Evolutionary conservation across 345 rosid genomes (phyloP).

Genomic region (Eucalyptus globulus): DNA sequence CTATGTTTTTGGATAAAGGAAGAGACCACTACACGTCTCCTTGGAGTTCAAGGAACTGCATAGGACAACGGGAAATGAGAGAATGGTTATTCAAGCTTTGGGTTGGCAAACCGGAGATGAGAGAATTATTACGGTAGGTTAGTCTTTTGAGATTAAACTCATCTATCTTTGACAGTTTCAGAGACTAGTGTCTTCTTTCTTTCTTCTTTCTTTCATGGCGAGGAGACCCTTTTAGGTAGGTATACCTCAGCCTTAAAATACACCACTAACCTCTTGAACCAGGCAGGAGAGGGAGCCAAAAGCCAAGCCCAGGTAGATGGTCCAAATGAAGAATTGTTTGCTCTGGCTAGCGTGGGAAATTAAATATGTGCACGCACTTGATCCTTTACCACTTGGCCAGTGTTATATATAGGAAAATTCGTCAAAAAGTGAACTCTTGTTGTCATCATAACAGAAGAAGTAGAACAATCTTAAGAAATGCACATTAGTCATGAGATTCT

Average conservation of each 20-base stretch:
- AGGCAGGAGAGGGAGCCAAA: neutral
- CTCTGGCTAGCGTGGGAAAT: neutral
- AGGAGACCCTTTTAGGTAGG: neutral
- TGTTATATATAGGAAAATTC: neutral
- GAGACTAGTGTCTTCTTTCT: neutral
- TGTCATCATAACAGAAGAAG: neutral
- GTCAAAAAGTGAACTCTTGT: neutral
- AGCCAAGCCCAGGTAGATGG: neutral
- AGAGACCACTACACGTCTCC: slow-evolving; percentile 82
- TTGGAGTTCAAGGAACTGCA: slow-evolving; percentile 80
- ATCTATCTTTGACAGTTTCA: neutral
- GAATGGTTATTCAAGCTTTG: slow-evolving; percentile 83
- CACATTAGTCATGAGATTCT: neutral
- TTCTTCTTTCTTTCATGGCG: neutral
- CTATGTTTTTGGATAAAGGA: slow-evolving; percentile 60
- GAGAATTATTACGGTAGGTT: slow-evolving; percentile 88
- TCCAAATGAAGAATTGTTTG: neutral
- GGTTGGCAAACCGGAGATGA: slow-evolving; percentile 62
- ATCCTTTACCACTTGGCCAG: neutral
- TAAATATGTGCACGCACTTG: neutral
- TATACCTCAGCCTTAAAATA: neutral
- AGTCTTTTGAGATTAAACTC: neutral
- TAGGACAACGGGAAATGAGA: slow-evolving; percentile 93
- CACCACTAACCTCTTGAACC: neutral
- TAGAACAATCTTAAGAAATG: neutral